phyloP scores from a whole-genome alignment of 306 rosid genomes.

The Trifolium repens region DNA sequence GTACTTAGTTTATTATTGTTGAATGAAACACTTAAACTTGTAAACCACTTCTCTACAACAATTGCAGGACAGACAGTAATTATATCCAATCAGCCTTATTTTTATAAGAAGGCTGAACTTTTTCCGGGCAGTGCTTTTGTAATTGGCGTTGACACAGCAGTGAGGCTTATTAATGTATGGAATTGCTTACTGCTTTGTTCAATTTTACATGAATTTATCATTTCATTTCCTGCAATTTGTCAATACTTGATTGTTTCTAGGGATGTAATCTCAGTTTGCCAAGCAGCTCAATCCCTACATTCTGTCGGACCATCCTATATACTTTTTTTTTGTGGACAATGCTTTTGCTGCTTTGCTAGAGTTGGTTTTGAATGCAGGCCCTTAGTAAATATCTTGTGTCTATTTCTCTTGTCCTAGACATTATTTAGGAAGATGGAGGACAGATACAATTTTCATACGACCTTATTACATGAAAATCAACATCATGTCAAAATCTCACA shows the following conservation, averaged over 20 bases:
- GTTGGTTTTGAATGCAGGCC: too few species aligned
- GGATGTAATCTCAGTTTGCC: constrained; percentile 11
- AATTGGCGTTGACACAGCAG: constrained; percentile 92
- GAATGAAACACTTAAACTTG: constrained; percentile 28
- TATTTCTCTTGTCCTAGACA: background rate
- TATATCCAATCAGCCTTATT: constrained; percentile 84
- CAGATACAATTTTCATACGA: background rate
- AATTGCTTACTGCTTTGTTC: constrained; percentile 27
- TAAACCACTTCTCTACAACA: constrained; percentile 42
- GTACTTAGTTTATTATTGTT: constrained; percentile 30
- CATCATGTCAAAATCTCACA: background rate
- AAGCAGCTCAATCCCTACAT: constrained; percentile 25
- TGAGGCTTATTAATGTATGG: constrained; percentile 80
- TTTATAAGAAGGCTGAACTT: constrained; percentile 88
- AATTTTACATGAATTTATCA: constrained; percentile 21
- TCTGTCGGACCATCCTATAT: background rate
- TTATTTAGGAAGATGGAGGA: background rate
- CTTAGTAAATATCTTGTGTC: background rate
- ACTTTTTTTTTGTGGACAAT: constrained; percentile 20
- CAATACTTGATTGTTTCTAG: constrained; percentile 1
- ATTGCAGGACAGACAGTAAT: constrained; percentile 82
- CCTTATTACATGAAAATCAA: background rate
- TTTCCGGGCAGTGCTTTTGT: constrained; percentile 96
- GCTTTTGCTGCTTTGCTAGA: background rate
- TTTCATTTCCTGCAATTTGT: constrained; percentile 27